phyloP scores from a whole-genome alignment of 257 asterid species.

The Nicotiana noctiflora region DNA sequence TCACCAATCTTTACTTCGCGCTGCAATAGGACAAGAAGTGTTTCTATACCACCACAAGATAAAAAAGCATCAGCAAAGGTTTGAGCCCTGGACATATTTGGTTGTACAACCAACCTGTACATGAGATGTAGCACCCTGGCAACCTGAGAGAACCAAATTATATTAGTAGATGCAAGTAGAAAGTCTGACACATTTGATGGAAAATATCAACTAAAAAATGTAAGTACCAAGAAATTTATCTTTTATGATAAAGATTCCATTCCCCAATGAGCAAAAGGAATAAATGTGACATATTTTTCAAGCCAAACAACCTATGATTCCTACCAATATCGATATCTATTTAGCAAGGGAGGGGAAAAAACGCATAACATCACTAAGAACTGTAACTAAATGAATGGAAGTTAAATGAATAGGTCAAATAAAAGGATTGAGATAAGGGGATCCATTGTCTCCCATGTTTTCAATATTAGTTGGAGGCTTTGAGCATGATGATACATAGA shows the following conservation, averaged over 20 bases:
- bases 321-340: background rate
- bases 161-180: conserved; percentile 14
- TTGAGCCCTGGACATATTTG: conserved; percentile 78
- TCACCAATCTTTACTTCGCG: conserved; percentile 94
- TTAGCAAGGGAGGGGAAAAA: no score
- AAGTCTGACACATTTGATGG: conserved; percentile 3
- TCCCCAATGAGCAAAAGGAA: background rate
- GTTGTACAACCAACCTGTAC: conserved; percentile 91
- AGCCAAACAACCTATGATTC: background rate
- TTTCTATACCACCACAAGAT: conserved; percentile 90
- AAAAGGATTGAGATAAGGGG: no score
- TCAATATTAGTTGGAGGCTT: no score
- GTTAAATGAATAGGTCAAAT: no score
- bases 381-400: no score
- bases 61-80: conserved; percentile 87
- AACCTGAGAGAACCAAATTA: conserved; percentile 58
- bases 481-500: no score
- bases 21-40: conserved; percentile 92
- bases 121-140: conserved; percentile 88
- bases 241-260: background rate
- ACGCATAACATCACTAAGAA: no score
- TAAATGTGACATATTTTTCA: background rate
- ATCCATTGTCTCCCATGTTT: no score
- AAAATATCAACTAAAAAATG: background rate
- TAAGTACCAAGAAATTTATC: background rate